Base-by-base conservation (phyloP, 2,329 filamentous ascomycete genomes). In the Trichoderma sp. region DNA sequence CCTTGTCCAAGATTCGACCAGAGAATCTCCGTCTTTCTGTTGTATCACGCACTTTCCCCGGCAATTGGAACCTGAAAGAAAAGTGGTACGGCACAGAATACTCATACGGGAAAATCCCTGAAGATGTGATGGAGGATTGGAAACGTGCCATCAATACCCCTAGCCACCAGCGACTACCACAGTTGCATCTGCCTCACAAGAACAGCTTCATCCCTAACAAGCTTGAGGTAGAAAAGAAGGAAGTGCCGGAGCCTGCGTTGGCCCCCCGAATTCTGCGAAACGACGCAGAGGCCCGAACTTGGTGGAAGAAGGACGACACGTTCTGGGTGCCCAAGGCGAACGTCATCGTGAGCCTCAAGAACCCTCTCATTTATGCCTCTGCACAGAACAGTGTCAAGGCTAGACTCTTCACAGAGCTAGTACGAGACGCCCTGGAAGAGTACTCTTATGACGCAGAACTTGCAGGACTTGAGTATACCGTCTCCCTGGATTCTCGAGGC, bases 11-110 rank as follows among this genome's bases (percentile, higher is more conserved):
- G 75, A 81, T 99, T 59, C 86, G 90, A 24, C 92, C 94, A 0
- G 94, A 98, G 77, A 98, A 97, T 77, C 94, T 98, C 81, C 88
- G 93, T 34, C 86, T 97, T 78, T 90, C 89, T 1, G 85, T 98
- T 60, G 89, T 96, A 32, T 95, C 93, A 28, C 92, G 94, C 76
- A 90, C 92, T 10, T 91, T 90, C 73, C 94, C 94, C 0, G 94
- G 93, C 0, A 86, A 88, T 63, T 97, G 93, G 92, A 87, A 96
- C 72, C 82, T 90, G 77, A 96, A 91, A 76, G 96, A 99, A 82
- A 93, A 94, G 77, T 99, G 96, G 96, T 99, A 99, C 75, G 95
- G 95, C 10, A 99, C 96, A 0, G 94, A 98, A 76, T 97, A 97
- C 81, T 92, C 89, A 71, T 86, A 90, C 37, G 91, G 96, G 76